Evolutionary conservation across 768 basidiomycete species (phyloP).

Genomic region (Asterophora parasitica): DNA sequence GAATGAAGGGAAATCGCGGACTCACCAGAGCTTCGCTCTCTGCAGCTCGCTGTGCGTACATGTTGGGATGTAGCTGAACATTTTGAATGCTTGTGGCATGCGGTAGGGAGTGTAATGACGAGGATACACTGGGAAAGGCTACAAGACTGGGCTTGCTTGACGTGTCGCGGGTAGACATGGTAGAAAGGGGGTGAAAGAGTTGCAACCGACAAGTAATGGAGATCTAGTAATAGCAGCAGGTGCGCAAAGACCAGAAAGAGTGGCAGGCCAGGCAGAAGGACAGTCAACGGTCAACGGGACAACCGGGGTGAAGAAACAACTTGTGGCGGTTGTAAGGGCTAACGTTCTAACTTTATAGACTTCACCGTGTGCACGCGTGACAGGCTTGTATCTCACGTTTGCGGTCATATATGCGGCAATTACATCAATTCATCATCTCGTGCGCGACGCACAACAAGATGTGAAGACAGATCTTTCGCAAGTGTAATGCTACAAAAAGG

Average conservation of each 20-base stretch:
- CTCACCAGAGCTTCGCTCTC: slow-evolving; percentile 75
- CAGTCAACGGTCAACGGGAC: slow-evolving; percentile 2
- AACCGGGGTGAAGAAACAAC: slow-evolving; percentile 21
- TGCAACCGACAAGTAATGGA: slow-evolving; percentile 6
- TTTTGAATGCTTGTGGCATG: slow-evolving; percentile 67
- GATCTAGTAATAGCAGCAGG: slow-evolving; percentile 15
- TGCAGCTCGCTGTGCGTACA: slow-evolving; percentile 63
- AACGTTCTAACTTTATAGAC: slow-evolving; percentile 36
- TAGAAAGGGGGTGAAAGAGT: slow-evolving; percentile 13
- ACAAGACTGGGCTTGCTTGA: slow-evolving; percentile 47
- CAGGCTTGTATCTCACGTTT: slow-evolving; percentile 26
- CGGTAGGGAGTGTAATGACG: slow-evolving; percentile 61
- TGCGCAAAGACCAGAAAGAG: slow-evolving; percentile 14
- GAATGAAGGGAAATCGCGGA: background rate
- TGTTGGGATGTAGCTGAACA: slow-evolving; percentile 61
- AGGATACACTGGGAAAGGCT: slow-evolving; percentile 70
- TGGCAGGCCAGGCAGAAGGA: slow-evolving; percentile 13
- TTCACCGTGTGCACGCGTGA: slow-evolving; percentile 27
- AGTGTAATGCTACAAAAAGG: slow-evolving; percentile 10
- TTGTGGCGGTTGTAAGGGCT: slow-evolving; percentile 18
- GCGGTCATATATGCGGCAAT: slow-evolving; percentile 24
- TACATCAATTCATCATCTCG: slow-evolving; percentile 23
- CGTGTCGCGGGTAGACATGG: slow-evolving; percentile 32
- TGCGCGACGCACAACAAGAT: slow-evolving; percentile 15
- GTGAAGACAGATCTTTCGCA: slow-evolving; percentile 15